Base-by-base conservation (phyloP, 108 stramenopile genomes). In the Nitzschia palea region DNA sequence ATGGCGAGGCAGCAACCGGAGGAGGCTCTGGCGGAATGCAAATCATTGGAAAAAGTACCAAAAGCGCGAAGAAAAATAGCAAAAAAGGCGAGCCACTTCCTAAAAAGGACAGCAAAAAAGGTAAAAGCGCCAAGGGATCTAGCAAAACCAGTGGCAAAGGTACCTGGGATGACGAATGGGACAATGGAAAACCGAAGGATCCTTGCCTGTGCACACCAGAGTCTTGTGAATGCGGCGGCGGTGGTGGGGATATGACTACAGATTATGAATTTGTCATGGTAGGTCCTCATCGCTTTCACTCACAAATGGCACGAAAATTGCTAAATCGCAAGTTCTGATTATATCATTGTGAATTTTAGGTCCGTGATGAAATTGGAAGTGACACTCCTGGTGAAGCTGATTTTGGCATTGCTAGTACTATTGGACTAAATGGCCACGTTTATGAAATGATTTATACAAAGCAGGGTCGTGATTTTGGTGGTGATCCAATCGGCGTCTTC, bases 401-500 rank as follows among this genome's bases (percentile, higher is more conserved):
- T 4, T 53, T 65, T 18, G 51, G 33, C 2, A 23, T 65, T 29
- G 45, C 51, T 15, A 54, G 4, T 2, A 31, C 29, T 5, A 45
- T 65, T 53, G 51, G 35, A 1, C 28, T 65, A 35, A 52, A 65
- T 23, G 65, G 65, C 12, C 18, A 36, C 26, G 9, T 65, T 2
- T 53, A 48, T 26, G 22, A 52, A 10, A 26, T 54, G 35, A 27
- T 53, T 2, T 26, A 65, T 26, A 31, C 35, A 5, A 33, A 25
- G 1, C 26, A 18, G 22, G 65, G 52, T 33, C 35, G 27, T 4
- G 35, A 25, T 3, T 48, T 25, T 33, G 65, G 65, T 1, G 48
- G 35, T 22, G 52, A 51, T 31, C 44, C 62, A 17, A 44, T 61
- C 29, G 73, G 73, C 26, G 18, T 31, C 4, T 74, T 74, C 44